Evolutionary conservation across 306 rosid genomes (phyloP).

Genomic region (Lupinus albus): DNA sequence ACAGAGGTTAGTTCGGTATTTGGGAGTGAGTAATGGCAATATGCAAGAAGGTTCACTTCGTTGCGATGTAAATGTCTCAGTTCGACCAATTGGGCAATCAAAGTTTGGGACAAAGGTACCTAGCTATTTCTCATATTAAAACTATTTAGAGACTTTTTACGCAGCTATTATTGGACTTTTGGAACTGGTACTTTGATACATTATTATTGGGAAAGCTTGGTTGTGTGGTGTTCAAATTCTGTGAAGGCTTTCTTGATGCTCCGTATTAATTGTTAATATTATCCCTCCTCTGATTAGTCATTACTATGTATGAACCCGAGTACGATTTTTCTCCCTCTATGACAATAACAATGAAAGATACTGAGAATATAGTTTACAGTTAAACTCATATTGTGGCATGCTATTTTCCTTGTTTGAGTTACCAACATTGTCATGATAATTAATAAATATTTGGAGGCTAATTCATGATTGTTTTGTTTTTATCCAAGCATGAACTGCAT

Average conservation of each 20-base stretch:
- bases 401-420: background rate
- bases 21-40: constrained; percentile 95
- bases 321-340: background rate
- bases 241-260: constrained; percentile 3
- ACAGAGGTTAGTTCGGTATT: constrained; percentile 88
- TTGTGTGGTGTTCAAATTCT: constrained; percentile 19
- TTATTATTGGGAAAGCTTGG: constrained; percentile 21
- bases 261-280: background rate
- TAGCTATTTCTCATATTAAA: constrained; percentile 10
- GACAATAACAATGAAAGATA: constrained; percentile 1
- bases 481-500: background rate
- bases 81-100: constrained; percentile 83
- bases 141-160: background rate
- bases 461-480: constrained; percentile 27
- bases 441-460: constrained; percentile 10
- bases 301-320: background rate
- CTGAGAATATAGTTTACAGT: background rate
- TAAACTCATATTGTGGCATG: constrained; percentile 1
- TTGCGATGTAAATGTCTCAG: constrained; percentile 92
- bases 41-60: constrained; percentile 99
- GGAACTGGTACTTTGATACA: background rate
- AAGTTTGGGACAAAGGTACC: constrained; percentile 83
- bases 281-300: constrained; percentile 7
- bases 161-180: constrained; percentile 8
- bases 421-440: background rate